These are phyloP conservation scores for Neocatenulostroma microsporum DNA, from an alignment of 2,329 filamentous ascomycete genomes.

Conservation along the genomic window DNA sequence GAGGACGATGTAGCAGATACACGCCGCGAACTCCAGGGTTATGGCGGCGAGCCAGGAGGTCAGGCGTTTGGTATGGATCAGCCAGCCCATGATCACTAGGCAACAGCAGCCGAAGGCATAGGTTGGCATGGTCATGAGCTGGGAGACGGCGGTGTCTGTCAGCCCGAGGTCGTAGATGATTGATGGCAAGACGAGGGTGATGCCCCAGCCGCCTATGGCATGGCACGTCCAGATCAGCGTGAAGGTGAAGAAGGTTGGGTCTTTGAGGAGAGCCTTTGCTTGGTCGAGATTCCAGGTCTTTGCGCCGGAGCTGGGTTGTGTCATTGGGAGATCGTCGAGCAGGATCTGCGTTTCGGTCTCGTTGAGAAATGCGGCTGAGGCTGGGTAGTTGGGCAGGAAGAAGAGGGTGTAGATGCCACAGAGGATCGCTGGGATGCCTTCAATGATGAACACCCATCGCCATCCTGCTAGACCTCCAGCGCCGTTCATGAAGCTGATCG, in stretches of 20 bases:
- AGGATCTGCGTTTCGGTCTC: constrained; percentile 25
- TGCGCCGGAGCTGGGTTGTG: constrained; percentile 13
- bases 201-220: constrained; percentile 30
- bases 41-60: constrained; percentile 18
- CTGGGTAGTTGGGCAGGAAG: constrained; percentile 53
- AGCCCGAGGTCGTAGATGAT: constrained; percentile 40
- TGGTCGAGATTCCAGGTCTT: constrained; percentile 18
- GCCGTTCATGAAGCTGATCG: constrained; percentile 38
- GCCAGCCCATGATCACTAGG: constrained; percentile 15
- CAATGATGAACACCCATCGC: constrained; percentile 18
- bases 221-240: constrained; percentile 22
- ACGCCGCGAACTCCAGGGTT: constrained; percentile 27
- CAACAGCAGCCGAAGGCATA: constrained; percentile 17
- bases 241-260: constrained; percentile 15
- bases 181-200: constrained; percentile 30
- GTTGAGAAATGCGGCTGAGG: constrained; percentile 49
- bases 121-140: constrained; percentile 34
- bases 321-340: constrained; percentile 13
- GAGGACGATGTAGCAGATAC: constrained; percentile 35
- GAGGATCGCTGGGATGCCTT: constrained; percentile 27
- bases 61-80: constrained; percentile 12
- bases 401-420: constrained; percentile 30
- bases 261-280: constrained; percentile 13
- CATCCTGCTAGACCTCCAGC: constrained; percentile 19
- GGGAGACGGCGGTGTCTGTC: constrained; percentile 32